These are phyloP conservation scores for Boletus semigastroideus DNA, from an alignment of 1,284 basidiomycete species.

Conservation along the genomic window DNA sequence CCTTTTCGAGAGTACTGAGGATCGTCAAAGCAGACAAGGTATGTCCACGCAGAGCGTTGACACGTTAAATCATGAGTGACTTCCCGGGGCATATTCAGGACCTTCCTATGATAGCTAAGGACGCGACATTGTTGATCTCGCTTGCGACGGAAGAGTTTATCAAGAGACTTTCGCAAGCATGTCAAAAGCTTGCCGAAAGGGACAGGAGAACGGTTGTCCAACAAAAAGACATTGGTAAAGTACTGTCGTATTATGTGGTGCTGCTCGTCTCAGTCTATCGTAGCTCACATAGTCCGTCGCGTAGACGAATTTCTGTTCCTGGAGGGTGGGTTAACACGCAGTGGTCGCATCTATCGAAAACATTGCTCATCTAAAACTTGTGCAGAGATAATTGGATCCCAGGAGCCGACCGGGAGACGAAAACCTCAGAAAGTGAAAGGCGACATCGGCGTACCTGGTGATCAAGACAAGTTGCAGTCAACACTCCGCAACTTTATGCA, in stretches of 20 bases:
- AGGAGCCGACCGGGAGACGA: slow-evolving; percentile 43
- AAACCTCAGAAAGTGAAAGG: slow-evolving; percentile 36
- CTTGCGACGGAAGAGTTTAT: slow-evolving; percentile 80
- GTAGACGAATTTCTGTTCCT: slow-evolving; percentile 75
- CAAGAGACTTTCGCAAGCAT: slow-evolving; percentile 59
- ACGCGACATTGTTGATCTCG: slow-evolving; percentile 71
- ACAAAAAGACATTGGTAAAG: slow-evolving; percentile 66
- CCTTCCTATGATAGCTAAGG: slow-evolving; percentile 67
- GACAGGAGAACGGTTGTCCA: slow-evolving; percentile 69
- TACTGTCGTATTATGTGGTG: not conserved
- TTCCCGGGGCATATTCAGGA: slow-evolving; percentile 45
- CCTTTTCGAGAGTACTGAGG: slow-evolving; percentile 71
- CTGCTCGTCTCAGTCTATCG: not conserved
- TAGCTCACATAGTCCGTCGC: slow-evolving; percentile 61
- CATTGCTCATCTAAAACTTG: slow-evolving; percentile 3
- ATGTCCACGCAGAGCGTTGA: slow-evolving; percentile 10
- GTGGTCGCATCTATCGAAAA: not conserved
- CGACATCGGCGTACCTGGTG: slow-evolving; percentile 12
- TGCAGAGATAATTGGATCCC: slow-evolving; percentile 57
- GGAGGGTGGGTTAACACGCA: slow-evolving; percentile 54
- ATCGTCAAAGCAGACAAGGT: slow-evolving; percentile 81
- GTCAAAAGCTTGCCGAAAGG: slow-evolving; percentile 56
- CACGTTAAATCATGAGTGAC: not conserved
- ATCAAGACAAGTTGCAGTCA: slow-evolving; percentile 27
- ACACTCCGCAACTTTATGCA: slow-evolving; percentile 49